phyloP scores from a whole-genome alignment of 805 yeast species.

The Brettanomyces custersianus region DNA sequence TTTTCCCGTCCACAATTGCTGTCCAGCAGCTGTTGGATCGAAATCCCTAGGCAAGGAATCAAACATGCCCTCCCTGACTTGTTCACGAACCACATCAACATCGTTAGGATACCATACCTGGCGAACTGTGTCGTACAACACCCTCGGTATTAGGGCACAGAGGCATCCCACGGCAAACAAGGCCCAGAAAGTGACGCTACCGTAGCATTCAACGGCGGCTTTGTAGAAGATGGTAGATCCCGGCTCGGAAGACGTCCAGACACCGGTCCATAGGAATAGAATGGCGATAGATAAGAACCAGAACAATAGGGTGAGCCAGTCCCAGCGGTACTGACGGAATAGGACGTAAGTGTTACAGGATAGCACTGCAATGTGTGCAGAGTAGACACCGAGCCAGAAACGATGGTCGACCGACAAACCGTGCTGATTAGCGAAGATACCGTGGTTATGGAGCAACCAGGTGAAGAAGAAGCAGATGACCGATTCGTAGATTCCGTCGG shows the following conservation, averaged over 20 bases:
- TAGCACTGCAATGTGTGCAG: slow-evolving; percentile 50
- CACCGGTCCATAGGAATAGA: slow-evolving; percentile 72
- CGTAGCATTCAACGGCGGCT: slow-evolving; percentile 55
- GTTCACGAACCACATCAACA: slow-evolving; percentile 63
- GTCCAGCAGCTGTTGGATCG: slow-evolving; percentile 5
- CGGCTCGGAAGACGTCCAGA: slow-evolving; percentile 47
- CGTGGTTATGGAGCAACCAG: slow-evolving; percentile 43
- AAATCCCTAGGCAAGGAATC: slow-evolving; percentile 11
- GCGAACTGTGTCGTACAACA: slow-evolving; percentile 39
- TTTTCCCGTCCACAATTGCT: not conserved
- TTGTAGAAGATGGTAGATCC: slow-evolving; percentile 49
- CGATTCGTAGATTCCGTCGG: slow-evolving; percentile 67
- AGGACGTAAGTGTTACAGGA: slow-evolving; percentile 60
- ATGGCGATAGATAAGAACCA: slow-evolving; percentile 45
- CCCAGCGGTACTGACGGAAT: slow-evolving; percentile 70
- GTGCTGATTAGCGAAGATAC: slow-evolving; percentile 28
- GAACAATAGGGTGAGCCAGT: slow-evolving; percentile 52
- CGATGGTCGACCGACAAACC: slow-evolving; percentile 59
- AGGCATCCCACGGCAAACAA: slow-evolving; percentile 46
- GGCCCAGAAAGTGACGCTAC: slow-evolving; percentile 60
- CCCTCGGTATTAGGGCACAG: slow-evolving; percentile 52
- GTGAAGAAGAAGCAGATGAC: slow-evolving; percentile 62
- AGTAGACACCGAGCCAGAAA: slow-evolving; percentile 62
- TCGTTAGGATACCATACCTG: slow-evolving; percentile 54
- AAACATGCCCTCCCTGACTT: slow-evolving; percentile 43